Evolutionary conservation across 305 asterid genomes (phyloP), one percentile per base, ranked within the genome.

Genomic region (Caryopteris hybrid): DNA sequence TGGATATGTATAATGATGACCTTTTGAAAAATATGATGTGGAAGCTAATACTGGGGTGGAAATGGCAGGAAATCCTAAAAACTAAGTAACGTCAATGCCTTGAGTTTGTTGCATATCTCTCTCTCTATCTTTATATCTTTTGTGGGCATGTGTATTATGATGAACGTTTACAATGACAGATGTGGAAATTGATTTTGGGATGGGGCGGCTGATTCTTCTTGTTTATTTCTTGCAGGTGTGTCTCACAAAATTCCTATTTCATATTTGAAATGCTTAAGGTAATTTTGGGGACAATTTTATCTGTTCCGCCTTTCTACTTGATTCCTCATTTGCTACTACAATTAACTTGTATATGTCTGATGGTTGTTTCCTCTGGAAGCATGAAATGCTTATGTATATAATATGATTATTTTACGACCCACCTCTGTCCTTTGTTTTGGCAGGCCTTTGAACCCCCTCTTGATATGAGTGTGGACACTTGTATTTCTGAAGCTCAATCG

Each of bases 251-350:
- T 87, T 90, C 99, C 53, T 80, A 80, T 76, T 93, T 90, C 87
- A 87, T 93, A 78, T 90, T 88, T 80, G 97, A 93, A 82, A 93
- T 93, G 97, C 95, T 93, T 39, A 88, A 93, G 99, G 99, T 93
- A 77, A 81, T 75, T 71, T 38, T 10, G 63, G 20, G 42, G 36
- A 71, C 42, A 70, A 48, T 31, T 61, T 65, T 47, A 34, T 63
- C 64, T 41, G 51, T 36, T 71, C 5, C 6, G n/a, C 55, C 33
- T 68, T 48, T 23, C 16, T 36, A 51, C 20, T 43, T 47, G 50
- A 56, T 69, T 61, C 66, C 64, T 42, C 16, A 14, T 69, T 20
- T 48, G 8, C 34, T 68, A 13, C 41, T 64, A 51, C 51, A 14
- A 13, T 67, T 12, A 47, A 55, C 61, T 64, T 65, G 20, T 54